These are phyloP conservation scores for Rhizoctonia solani DNA, from an alignment of 1,284 basidiomycete genomes.

Conservation along the genomic window DNA sequence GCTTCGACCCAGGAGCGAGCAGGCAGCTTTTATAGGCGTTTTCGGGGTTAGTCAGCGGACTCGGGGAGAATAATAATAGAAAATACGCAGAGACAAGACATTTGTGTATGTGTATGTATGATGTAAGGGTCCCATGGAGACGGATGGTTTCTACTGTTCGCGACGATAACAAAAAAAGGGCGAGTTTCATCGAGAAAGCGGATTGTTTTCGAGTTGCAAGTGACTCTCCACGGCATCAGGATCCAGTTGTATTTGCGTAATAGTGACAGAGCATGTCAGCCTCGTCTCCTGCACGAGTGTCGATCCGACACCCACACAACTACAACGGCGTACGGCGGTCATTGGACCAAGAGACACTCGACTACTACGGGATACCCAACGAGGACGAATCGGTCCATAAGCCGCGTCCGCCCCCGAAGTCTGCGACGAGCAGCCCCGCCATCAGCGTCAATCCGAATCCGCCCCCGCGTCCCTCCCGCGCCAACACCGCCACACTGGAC, in stretches of 20 bases:
- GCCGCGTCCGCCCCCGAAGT: slow-evolving; percentile 16
- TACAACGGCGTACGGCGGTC: slow-evolving; percentile 21
- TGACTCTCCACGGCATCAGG: not conserved
- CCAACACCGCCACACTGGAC: slow-evolving; percentile 73
- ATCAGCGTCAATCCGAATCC: slow-evolving; percentile 40
- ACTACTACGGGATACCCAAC: slow-evolving; percentile 20
- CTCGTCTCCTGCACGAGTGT: slow-evolving; percentile 17
- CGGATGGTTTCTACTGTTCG: not conserved
- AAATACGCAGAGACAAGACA: too few species aligned
- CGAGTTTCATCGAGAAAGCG: too few species aligned
- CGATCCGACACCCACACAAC: slow-evolving; percentile 29
- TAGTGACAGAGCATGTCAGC: not conserved
- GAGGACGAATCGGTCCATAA: slow-evolving; percentile 10
- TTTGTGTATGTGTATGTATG: too few species aligned
- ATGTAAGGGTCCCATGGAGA: not conserved
- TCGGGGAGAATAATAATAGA: too few species aligned
- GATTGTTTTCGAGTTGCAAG: too few species aligned
- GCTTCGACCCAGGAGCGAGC: too few species aligned
- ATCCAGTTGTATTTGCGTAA: not conserved
- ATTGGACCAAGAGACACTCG: slow-evolving; percentile 28
- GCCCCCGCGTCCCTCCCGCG: slow-evolving; percentile 74
- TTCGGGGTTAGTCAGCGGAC: too few species aligned
- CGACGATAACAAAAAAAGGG: too few species aligned
- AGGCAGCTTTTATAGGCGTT: too few species aligned
- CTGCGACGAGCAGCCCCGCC: not conserved